phyloP scores from a whole-genome alignment of 345 rosid species.

The Murraya koenigii region DNA sequence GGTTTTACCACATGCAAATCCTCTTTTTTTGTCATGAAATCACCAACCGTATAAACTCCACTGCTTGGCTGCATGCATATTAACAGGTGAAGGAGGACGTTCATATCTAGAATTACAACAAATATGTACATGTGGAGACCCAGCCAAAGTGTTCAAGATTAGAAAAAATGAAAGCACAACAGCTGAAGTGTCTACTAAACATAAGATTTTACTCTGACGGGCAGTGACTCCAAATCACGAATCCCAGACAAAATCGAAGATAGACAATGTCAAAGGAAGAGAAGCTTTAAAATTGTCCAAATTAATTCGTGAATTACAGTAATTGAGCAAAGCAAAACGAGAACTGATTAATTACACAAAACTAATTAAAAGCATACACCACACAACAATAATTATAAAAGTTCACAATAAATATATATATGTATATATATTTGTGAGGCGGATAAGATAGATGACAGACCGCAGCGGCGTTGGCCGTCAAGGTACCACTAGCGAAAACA shows the following conservation, averaged over 20 bases:
- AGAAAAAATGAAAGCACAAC: too few species aligned
- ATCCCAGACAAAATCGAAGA: not conserved
- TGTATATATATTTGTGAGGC: not conserved
- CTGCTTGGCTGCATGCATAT: conserved; percentile 57
- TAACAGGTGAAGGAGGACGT: not conserved
- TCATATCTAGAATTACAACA: not conserved
- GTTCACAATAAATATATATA: too few species aligned
- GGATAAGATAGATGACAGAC: conserved; percentile 36
- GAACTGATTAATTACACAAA: not conserved
- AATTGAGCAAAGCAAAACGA: not conserved
- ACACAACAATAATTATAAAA: not conserved
- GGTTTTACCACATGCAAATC: conserved; percentile 74
- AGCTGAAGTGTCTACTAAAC: too few species aligned
- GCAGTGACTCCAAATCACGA: not conserved
- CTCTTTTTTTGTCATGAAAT: conserved; percentile 81
- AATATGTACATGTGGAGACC: not conserved
- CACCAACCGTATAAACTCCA: conserved; percentile 73
- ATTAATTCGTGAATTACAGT: not conserved
- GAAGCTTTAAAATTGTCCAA: not conserved
- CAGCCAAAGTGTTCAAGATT: not conserved
- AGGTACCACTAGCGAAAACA: conserved; percentile 38
- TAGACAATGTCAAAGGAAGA: not conserved
- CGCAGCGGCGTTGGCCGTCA: conserved; percentile 54
- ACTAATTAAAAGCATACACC: not conserved
- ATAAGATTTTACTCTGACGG: not conserved